Evolutionary conservation across 306 rosid genomes (phyloP), one percentile per base, ranked within the genome.

Genomic region (Lupinus albus): DNA sequence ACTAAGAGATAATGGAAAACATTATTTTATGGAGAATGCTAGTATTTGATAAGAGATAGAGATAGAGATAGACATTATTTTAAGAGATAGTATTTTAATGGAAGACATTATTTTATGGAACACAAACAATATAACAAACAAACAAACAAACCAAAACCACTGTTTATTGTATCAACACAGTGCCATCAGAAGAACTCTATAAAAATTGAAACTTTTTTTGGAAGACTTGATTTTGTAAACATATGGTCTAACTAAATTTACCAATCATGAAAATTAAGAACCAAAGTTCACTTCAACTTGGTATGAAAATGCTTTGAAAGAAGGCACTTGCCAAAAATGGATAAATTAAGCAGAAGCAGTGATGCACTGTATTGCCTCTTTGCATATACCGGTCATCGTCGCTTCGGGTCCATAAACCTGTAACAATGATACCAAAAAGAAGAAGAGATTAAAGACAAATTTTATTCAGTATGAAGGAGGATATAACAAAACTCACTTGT

Each of bases 371-470:
- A 89, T 93, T 78, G 98, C 98, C 82, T 89, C 85, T 75, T 89
- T 86, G 97, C 98, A 93, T 60, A 93, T 89, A 8, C 98, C 97
- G 25, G 98, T 93, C 98, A 93, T 93, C 25, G 98, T 93, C 56
- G 87, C 92, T 80, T 93, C 98, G 0, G 98, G 98, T 39, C 98
- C 98, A 73, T 93, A 93, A 63, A 93, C 96, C 98, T 93, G 76
- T 14, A 41, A 48, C 0, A 56, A 61, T 67, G 35, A 67, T 10
- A 48, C 16, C 67, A 46, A 64, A 55, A 39, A 39, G n/a, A 39
- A 1, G 70, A 8, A 28, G 5, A 51, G 1, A 60, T 55, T 65
- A 67, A 25, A 67, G 30, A 65, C 7, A n/a, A n/a, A n/a, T n/a
- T 33, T 33, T 33, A 33, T 4, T 33, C 8, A 33, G 38, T 6